Conservation (phyloP, 805 yeast species). For the Lipomyces yamanashiensis region DNA sequence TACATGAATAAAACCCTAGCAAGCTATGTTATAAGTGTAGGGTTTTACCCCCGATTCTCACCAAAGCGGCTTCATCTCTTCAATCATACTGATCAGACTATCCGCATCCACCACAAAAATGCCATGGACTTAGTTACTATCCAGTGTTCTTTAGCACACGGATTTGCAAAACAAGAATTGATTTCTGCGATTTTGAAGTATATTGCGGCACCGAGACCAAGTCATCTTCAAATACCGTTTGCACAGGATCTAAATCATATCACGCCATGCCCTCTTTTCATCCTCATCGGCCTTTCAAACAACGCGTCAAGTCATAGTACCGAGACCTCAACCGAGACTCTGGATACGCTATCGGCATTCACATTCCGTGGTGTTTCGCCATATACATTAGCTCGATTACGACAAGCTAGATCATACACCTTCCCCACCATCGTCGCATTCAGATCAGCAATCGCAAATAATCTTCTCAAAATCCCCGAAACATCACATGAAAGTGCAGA, state of each 20-base stretch:
- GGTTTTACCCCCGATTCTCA: too few species aligned
- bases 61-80: too few species aligned
- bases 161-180: background rate
- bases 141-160: background rate
- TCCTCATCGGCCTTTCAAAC: background rate
- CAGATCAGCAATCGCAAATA: background rate
- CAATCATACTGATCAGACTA: too few species aligned
- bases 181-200: background rate
- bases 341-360: background rate
- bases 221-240: background rate
- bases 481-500: background rate
- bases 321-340: background rate
- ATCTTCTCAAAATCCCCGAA: background rate
- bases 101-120: background rate
- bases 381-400: background rate
- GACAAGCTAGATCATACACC: background rate
- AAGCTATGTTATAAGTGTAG: background rate
- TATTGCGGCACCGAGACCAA: background rate
- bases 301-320: background rate
- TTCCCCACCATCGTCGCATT: background rate
- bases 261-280: background rate
- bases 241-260: background rate
- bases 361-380: slow-evolving; percentile 1
- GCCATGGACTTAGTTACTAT: slow-evolving; percentile 1
- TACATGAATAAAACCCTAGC: too few species aligned